Conservation (phyloP, 2,329 filamentous ascomycete species). For the Pseudogymnoascus sp. region DNA sequence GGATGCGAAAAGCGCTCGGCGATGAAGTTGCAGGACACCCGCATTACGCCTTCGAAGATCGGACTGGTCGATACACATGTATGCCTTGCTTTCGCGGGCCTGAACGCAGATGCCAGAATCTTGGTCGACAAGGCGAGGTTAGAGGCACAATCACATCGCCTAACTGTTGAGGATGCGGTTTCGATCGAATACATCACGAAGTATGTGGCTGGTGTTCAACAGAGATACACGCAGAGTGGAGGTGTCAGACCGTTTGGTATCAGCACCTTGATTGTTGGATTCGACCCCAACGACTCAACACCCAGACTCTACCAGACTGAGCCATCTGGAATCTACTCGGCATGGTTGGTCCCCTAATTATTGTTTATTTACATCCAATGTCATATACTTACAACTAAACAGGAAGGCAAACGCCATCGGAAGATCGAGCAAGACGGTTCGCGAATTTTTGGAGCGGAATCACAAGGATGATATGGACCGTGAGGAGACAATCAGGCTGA, state of each 20-base stretch:
- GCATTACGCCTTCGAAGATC: slow-evolving; percentile 98
- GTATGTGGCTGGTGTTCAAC: slow-evolving; percentile 95
- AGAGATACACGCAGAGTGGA: slow-evolving; percentile 97
- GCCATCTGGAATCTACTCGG: slow-evolving; percentile 98
- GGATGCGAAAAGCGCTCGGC: slow-evolving; percentile 98
- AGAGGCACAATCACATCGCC: slow-evolving; percentile 92
- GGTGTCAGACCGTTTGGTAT: slow-evolving; percentile 98
- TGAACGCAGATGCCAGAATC: slow-evolving; percentile 97
- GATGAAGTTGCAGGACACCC: slow-evolving; percentile 98
- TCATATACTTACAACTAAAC: slow-evolving; percentile 16
- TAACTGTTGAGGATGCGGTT: slow-evolving; percentile 95
- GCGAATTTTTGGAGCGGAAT: slow-evolving; percentile 97
- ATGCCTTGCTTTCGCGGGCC: slow-evolving; percentile 90
- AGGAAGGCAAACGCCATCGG: slow-evolving; percentile 99
- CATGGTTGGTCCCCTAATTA: slow-evolving; percentile 58
- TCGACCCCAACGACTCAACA: slow-evolving; percentile 83
- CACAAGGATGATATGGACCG: slow-evolving; percentile 98
- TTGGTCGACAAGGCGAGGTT: slow-evolving; percentile 95
- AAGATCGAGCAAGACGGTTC: slow-evolving; percentile 95
- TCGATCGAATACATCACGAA: slow-evolving; percentile 99
- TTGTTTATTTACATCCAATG: not conserved
- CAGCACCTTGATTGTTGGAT: slow-evolving; percentile 96
- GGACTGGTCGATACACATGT: slow-evolving; percentile 92
- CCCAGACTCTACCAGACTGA: slow-evolving; percentile 96
- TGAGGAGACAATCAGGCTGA: slow-evolving; percentile 90